Evolutionary conservation across 2,329 filamentous ascomycete genomes (phyloP), one percentile per base, ranked within the genome.

Genomic region (Catunica adiposa): DNA sequence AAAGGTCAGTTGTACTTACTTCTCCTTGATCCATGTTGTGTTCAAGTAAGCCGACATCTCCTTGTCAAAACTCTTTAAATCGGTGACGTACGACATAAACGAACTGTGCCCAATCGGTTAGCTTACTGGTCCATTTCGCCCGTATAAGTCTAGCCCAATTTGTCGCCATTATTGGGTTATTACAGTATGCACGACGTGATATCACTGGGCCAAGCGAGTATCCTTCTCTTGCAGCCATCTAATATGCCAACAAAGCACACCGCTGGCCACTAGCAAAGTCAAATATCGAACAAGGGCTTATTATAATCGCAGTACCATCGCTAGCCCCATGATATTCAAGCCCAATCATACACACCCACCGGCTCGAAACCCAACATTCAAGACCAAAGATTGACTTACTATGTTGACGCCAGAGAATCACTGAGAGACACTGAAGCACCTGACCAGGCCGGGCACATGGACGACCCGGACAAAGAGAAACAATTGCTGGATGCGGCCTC

Each of bases 61-160:
- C 44, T 74, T 67, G 67, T 98, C 92, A 66, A 98, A 98, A 7
- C 83, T 79, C 55, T 76, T 69, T 15, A 77, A 76, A 65, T 84
- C 82, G 47, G 84, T 84, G 62, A 97, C 92, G 67, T 78, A 86
- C 61, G 80, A 73, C 61, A 98, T 78, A 67, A 97, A 98, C 50
- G 89, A 83, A 70, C 89, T 94, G 64, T 50, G 38, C 37, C 15
- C 23, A 53, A 25, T 53, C 25, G 15, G 22, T 42, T 53, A 53
- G 37, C 40, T 44, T 20, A 20, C 17, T 34, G 29, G 34, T 20
- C 15, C n/a, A 17, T 17, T 6, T 3, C 4, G 22, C 25, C 11
- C n/a, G 48, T 14, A 34, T 34, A 34, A 34, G 15, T 50, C 26
- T 37, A 53, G 20, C 17, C 20, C 74, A 79, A 64, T 74, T 86